Evolutionary conservation across 345 rosid genomes (phyloP).

Genomic region (Abelmoschus esculentus): DNA sequence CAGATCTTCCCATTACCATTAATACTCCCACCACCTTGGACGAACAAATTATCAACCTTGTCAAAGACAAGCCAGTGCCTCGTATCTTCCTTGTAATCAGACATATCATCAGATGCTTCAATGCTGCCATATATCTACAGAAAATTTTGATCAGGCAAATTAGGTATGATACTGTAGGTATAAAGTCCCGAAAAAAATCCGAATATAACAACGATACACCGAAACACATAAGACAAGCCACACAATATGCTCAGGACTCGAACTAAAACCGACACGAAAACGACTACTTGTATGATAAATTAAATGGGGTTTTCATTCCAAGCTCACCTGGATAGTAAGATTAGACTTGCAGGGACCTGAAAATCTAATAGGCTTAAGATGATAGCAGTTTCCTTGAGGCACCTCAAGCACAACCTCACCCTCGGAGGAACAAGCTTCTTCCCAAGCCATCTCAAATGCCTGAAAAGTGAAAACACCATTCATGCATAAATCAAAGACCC

Average conservation of each 20-base stretch:
- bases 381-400: constrained; percentile 42
- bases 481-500: background rate
- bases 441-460: constrained; percentile 79
- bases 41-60: constrained; percentile 30
- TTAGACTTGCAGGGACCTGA: constrained; percentile 66
- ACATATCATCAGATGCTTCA: constrained; percentile 46
- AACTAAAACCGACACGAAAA: too few species aligned
- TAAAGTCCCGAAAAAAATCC: too few species aligned
- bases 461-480: constrained; percentile 11
- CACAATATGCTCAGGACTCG: too few species aligned
- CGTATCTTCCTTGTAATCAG: constrained; percentile 42
- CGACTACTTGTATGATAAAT: background rate
- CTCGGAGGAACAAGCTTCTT: constrained; percentile 50
- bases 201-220: too few species aligned
- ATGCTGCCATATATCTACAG: constrained; percentile 53
- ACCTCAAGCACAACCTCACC: constrained; percentile 39
- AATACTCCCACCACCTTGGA: constrained; percentile 59
- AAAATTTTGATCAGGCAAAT: background rate
- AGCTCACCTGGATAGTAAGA: constrained; percentile 43
- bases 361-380: constrained; percentile 39
- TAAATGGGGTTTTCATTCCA: constrained; percentile 2
- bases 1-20: constrained; percentile 78
- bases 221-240: too few species aligned
- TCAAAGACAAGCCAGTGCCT: constrained; percentile 62
- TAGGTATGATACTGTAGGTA: too few species aligned